A percentile compares a stretch with the other conserved stretches of the same genome.
phyloP scores from a whole-genome alignment of 805 yeast genomes.

The Hermanozyma aechmeae region DNA sequence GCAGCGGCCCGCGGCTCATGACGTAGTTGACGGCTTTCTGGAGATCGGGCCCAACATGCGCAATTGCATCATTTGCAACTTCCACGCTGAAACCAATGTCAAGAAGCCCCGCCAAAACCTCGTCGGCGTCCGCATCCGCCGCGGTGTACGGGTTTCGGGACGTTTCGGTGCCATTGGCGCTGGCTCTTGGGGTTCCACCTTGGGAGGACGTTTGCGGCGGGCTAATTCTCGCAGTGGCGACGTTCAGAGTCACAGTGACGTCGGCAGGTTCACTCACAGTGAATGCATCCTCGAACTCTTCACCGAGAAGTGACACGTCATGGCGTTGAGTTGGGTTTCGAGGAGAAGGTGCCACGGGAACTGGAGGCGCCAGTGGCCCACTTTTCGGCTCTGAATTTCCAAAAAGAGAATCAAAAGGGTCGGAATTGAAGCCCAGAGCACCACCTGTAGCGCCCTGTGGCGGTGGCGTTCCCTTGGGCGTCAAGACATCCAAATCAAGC shows the following conservation, averaged over 20 bases:
- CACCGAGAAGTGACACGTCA: constrained; percentile 23
- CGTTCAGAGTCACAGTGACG: too few relatives aligned
- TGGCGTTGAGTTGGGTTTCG: background rate
- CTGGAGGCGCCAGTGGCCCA: background rate
- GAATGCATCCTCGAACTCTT: constrained; percentile 34
- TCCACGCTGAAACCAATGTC: constrained; percentile 74
- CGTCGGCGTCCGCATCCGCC: too few relatives aligned
- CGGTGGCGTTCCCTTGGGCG: constrained; percentile 2
- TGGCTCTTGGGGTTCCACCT: background rate
- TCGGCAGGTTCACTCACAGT: too few relatives aligned
- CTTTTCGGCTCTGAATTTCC: background rate
- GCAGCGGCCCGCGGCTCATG: constrained; percentile 33
- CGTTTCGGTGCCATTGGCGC: background rate
- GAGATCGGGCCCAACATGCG: constrained; percentile 48
- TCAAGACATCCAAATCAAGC: constrained; percentile 5
- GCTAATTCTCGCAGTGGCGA: too few relatives aligned
- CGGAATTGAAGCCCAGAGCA: too few relatives aligned
- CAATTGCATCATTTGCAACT: constrained; percentile 52
- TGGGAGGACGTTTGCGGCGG: background rate
- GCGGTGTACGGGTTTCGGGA: too few relatives aligned
- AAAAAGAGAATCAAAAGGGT: background rate
- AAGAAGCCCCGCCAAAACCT: constrained; percentile 57
- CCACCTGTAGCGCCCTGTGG: background rate
- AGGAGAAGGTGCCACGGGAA: too few relatives aligned
- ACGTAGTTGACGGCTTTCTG: constrained; percentile 58